Conservation (phyloP, 371 early-diverging fungal species). For the Rhizopus sp. region DNA sequence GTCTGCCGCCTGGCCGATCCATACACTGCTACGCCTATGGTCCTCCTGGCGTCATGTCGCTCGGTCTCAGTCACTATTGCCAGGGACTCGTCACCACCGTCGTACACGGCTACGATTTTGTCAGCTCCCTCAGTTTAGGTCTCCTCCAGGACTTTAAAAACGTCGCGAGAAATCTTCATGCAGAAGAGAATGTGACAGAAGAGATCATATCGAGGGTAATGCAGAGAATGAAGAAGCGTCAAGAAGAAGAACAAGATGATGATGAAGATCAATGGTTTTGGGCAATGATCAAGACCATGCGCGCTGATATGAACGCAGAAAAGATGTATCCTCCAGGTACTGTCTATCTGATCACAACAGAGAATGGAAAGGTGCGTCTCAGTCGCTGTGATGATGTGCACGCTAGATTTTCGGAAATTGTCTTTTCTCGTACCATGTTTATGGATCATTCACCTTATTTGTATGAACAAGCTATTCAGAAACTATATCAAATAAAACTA, state of each 20-base stretch:
- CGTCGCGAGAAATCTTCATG: slow-evolving; percentile 67
- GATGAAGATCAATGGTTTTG: slow-evolving; percentile 65
- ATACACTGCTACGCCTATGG: slow-evolving; percentile 81
- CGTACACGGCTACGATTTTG: slow-evolving; percentile 76
- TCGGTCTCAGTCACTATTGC: slow-evolving; percentile 67
- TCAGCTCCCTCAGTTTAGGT: slow-evolving; percentile 77
- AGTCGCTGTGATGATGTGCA: slow-evolving; percentile 62
- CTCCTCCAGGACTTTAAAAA: slow-evolving; percentile 74
- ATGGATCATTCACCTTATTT: slow-evolving; percentile 71
- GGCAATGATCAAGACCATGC: slow-evolving; percentile 68
- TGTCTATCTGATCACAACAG: slow-evolving; percentile 55
- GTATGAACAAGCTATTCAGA: slow-evolving; percentile 57
- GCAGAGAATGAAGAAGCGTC: slow-evolving; percentile 1
- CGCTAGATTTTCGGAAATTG: slow-evolving; percentile 67
- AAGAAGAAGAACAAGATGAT: slow-evolving; percentile 15
- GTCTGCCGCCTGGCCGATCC: slow-evolving; percentile 70
- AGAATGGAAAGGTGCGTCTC: slow-evolving; percentile 38
- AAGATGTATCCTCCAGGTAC: slow-evolving; percentile 73
- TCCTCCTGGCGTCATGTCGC: slow-evolving; percentile 70
- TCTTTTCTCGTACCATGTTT: slow-evolving; percentile 73
- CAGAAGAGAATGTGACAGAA: slow-evolving; percentile 66
- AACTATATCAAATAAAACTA: slow-evolving; percentile 16
- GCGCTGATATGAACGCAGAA: slow-evolving; percentile 68
- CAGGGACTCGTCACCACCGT: slow-evolving; percentile 75
- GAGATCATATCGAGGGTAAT: slow-evolving; percentile 67